Percentiles rank a stretch among this genome's conserved stretches.
phyloP scores from a whole-genome alignment of 768 basidiomycete genomes.

The Collybia nuda region DNA sequence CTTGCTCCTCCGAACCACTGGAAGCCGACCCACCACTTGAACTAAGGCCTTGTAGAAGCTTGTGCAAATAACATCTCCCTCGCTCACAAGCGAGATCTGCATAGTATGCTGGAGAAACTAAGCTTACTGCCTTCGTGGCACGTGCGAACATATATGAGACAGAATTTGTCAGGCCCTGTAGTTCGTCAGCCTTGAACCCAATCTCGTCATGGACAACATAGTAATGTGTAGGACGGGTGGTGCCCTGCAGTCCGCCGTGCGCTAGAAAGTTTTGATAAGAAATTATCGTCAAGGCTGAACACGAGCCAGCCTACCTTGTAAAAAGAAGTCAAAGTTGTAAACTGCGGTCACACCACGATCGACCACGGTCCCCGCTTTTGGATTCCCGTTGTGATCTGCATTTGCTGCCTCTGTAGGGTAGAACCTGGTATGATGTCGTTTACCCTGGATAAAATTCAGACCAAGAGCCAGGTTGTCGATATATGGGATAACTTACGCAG shows the following conservation, averaged over 20 bases:
- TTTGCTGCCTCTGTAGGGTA: constrained; percentile 54
- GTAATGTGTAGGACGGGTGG: constrained; percentile 77
- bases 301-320: constrained; percentile 47
- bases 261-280: constrained; percentile 35
- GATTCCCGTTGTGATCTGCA: constrained; percentile 70
- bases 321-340: constrained; percentile 65
- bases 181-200: constrained; percentile 60
- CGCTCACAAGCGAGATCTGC: constrained; percentile 68
- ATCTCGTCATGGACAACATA: constrained; percentile 82
- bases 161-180: constrained; percentile 71
- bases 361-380: constrained; percentile 77
- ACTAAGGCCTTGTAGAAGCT: constrained; percentile 56
- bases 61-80: constrained; percentile 74
- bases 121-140: constrained; percentile 84
- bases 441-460: constrained; percentile 28
- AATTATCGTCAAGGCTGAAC: background rate
- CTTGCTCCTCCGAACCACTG: constrained; percentile 44
- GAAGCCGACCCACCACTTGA: constrained; percentile 29
- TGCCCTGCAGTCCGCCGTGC: constrained; percentile 74
- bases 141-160: constrained; percentile 81
- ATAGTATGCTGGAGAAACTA: constrained; percentile 81
- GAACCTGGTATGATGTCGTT: constrained; percentile 58
- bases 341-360: constrained; percentile 75
- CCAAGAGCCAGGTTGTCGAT: constrained; percentile 11
- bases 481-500: constrained; percentile 54